Evolutionary conservation across 192 early-diverging fungal species (phyloP), one percentile per base, ranked within the genome.

Genomic region (Coemansia sp.): DNA sequence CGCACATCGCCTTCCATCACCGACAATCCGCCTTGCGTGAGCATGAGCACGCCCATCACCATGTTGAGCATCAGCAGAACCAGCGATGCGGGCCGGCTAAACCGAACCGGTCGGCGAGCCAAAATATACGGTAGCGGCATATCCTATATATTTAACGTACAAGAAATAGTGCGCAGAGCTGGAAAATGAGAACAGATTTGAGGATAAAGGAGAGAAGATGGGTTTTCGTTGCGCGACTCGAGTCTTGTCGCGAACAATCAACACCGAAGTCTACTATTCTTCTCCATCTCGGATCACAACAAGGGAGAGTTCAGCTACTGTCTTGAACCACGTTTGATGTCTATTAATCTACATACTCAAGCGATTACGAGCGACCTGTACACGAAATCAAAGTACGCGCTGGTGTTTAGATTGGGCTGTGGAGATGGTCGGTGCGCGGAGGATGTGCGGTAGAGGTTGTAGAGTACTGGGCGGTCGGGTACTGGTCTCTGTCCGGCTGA

Each of bases 61-160:
- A 57, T 17, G 35, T 78, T 78, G 39, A 69, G 11, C 4, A 55
- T 23, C 8, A 78, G 29, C 53, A 78, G 53, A 23, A 65, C 60
- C 65, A 62, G 55, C 11, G 75, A 60, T 21, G 53, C 43, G 2
- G 43, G 53, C 37, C 69, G 69, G 52, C 62, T 57, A 29, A 72
- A 69, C n/a, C 21, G 54, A 24, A 72, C 48, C 9, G 53, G 37
- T 35, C 70, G 41, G 62, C 75, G 75, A 19, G 75, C 75, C n/a
- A 78, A 22, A 4, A 78, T 65, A 49, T 78, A 78, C 3, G 75
- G 75, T 15, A 78, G 57, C 2, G 75, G 38, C 75, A 78, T 78
- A 5, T 55, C 15, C 12, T n/a, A 29, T 25, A 39, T 35, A 35
- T 35, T 35, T 35, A 35, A 35, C 6, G 32, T 7, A 35, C 7